Conservation (phyloP, 2,329 filamentous ascomycete genomes). For the Pyrenochaeta sp. region DNA sequence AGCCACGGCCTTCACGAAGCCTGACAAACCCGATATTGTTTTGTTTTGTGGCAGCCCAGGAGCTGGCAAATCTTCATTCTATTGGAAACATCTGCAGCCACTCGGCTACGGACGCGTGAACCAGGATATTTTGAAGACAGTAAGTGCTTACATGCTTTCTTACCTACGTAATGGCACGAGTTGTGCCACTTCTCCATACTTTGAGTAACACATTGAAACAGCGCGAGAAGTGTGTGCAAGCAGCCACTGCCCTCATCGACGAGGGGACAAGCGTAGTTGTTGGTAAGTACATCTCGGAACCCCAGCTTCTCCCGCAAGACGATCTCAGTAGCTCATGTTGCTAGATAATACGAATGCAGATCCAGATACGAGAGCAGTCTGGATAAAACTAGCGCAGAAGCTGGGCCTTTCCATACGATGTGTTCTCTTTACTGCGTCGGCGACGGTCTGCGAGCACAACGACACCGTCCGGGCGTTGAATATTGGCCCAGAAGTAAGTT, state of each 20-base stretch:
- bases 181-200: slow-evolving; percentile 28
- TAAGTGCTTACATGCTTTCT: slow-evolving; percentile 47
- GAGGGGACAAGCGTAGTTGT: slow-evolving; percentile 76
- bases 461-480: slow-evolving; percentile 79
- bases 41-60: slow-evolving; percentile 90
- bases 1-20: slow-evolving; percentile 62
- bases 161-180: slow-evolving; percentile 27
- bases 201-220: slow-evolving; percentile 52
- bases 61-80: slow-evolving; percentile 92
- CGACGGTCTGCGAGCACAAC: slow-evolving; percentile 82
- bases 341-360: slow-evolving; percentile 97
- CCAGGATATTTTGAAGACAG: slow-evolving; percentile 84
- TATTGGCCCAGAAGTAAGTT: slow-evolving; percentile 44
- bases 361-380: slow-evolving; percentile 76
- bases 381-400: slow-evolving; percentile 77
- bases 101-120: slow-evolving; percentile 86
- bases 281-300: slow-evolving; percentile 64
- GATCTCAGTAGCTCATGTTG: slow-evolving; percentile 23
- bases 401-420: slow-evolving; percentile 80
- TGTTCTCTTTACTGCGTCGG: slow-evolving; percentile 79
- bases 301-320: slow-evolving; percentile 19
- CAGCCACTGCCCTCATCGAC: slow-evolving; percentile 71
- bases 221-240: slow-evolving; percentile 73
- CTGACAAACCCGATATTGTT: slow-evolving; percentile 75
- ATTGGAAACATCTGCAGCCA: slow-evolving; percentile 78